phyloP scores from a whole-genome alignment of 345 rosid genomes.

The Rhodamnia argentea region DNA sequence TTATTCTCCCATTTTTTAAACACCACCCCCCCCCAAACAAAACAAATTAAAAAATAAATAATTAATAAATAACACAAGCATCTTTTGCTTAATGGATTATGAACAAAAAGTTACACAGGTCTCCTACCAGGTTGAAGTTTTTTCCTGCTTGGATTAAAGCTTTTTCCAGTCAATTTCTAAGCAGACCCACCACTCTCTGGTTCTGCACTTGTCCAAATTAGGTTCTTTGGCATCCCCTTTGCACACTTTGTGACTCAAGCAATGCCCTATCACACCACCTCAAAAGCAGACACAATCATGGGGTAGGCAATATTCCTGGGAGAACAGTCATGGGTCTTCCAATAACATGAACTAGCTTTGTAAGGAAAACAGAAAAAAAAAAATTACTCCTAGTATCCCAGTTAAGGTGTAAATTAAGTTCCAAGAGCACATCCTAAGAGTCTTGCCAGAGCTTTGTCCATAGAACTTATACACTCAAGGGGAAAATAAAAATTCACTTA shows the following conservation, averaged over 20 bases:
- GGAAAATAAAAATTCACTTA: not conserved
- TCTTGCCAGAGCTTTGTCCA: not conserved
- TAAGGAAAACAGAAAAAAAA: not conserved
- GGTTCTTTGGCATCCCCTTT: not conserved
- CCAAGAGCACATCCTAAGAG: not conserved
- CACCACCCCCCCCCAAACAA: not conserved
- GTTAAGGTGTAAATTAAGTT: not conserved
- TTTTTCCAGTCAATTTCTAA: not conserved
- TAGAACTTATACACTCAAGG: not conserved
- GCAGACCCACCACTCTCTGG: not conserved
- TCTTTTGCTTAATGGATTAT: not conserved
- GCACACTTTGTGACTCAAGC: not conserved
- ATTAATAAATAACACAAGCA: not conserved
- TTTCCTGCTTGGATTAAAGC: not conserved
- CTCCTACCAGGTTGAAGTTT: not conserved
- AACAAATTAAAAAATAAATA: fast-evolving
- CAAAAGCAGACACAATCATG: not conserved
- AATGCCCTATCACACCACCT: not conserved
- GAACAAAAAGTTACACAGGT: not conserved
- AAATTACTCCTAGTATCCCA: not conserved
- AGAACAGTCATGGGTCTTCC: not conserved
- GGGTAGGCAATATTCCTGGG: not conserved
- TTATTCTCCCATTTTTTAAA: not conserved
- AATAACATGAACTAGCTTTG: not conserved
- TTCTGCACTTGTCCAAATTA: not conserved